These are phyloP conservation scores for Steccherinum ochraceum DNA, from an alignment of 768 basidiomycete species.

Conservation along the genomic window DNA sequence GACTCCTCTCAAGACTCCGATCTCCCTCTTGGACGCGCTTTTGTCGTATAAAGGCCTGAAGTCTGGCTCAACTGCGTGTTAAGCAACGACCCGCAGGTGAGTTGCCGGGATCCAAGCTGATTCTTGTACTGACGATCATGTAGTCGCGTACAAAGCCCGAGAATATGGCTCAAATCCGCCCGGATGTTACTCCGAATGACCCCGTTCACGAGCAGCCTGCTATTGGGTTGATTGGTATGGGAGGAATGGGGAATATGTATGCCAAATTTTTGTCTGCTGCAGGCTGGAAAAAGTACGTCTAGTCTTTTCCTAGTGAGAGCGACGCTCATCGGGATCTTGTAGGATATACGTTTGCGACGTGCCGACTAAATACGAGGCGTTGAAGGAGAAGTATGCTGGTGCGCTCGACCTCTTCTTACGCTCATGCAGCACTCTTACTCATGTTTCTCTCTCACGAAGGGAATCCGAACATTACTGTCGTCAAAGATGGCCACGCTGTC, in stretches of 20 bases:
- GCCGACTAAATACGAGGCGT: slow-evolving; percentile 61
- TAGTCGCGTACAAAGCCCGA: too few species aligned
- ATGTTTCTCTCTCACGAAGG: slow-evolving; percentile 25
- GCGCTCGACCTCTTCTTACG: too few species aligned
- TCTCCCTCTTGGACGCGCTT: too few species aligned
- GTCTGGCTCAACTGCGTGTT: too few species aligned
- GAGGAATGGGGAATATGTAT: slow-evolving; percentile 96
- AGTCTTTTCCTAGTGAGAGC: background rate
- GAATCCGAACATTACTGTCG: slow-evolving; percentile 55
- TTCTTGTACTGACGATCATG: too few species aligned
- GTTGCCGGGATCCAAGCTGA: too few species aligned
- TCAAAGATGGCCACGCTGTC: slow-evolving; percentile 81
- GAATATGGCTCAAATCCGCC: slow-evolving; percentile 5
- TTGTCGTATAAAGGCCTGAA: too few species aligned
- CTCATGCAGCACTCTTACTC: background rate
- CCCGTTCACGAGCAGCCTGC: slow-evolving; percentile 54
- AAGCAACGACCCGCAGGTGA: too few species aligned
- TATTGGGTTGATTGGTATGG: slow-evolving; percentile 95
- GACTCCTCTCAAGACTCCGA: too few species aligned
- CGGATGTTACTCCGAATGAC: slow-evolving; percentile 25
- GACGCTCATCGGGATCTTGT: slow-evolving; percentile 3
- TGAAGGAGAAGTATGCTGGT: slow-evolving; percentile 62
- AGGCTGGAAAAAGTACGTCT: slow-evolving; percentile 76
- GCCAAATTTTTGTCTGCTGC: slow-evolving; percentile 68
- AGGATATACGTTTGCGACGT: slow-evolving; percentile 91